Evolutionary conservation across 1,139 yeast genomes (phyloP), one percentile per base, ranked within the genome.

Genomic region (Kazachstania sp.): DNA sequence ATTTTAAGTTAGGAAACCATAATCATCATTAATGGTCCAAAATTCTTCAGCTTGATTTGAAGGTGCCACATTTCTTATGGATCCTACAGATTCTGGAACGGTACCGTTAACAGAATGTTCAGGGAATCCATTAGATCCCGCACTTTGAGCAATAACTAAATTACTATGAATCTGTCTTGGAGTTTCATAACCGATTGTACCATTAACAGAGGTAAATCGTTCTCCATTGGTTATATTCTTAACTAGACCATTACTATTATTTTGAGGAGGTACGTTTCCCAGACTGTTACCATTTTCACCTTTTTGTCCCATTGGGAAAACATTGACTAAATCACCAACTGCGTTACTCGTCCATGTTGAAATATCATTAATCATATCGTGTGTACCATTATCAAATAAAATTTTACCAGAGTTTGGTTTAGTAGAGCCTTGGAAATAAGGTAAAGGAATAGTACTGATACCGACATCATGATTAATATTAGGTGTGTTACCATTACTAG

Each of bases 281-380:
- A 19, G 11, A 13, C 4, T 16, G 29, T 29, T 19, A 4, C 32
- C 36, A 30, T 11, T 39, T 19, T 9, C 42, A 29, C 16, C 37
- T 28, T 39, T 39, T 29, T 16, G 35, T 8, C 26, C 23, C 12
- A n/a, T 4, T 15, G 42, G 42, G 6, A 39, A 39, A 11, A 37
- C 38, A 30, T 43, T 43, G 49, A 57, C 48, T 4, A 55, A 47
- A 32, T 58, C 52, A 13, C 53, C 45, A 6, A 60, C 55, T 3
- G 63, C 59, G 45, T 61, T 59, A 39, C 54, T 58, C 1, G 82
- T 77, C 83, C 83, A 78, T 0, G 74, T 72, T 0, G 82, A 77
- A 46, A 79, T 79, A 55, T 78, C 78, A 57, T 72, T 78, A 51
- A 79, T 79, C 83, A 79, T 78, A 41, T 73, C 75, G 45, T 76